A percentile compares a stretch with the other conserved stretches of the same genome.
These are phyloP conservation scores for Elongisporangium anandrum DNA, from an alignment of 352 stramenopile species.

Conservation along the genomic window DNA sequence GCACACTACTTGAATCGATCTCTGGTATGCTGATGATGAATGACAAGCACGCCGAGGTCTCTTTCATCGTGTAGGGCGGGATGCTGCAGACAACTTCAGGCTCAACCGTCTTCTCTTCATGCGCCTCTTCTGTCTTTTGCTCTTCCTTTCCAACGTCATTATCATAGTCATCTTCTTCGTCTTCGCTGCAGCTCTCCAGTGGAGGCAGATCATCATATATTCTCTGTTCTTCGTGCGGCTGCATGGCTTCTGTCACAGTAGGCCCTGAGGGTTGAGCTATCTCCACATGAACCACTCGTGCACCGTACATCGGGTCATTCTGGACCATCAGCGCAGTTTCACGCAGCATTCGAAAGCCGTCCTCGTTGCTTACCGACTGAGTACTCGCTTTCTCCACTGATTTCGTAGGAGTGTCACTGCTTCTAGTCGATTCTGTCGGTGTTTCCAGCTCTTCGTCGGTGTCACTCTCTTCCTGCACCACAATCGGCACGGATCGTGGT, in stretches of 20 bases:
- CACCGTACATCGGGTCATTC: constrained; percentile 32
- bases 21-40: constrained; percentile 40
- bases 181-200: constrained; percentile 52
- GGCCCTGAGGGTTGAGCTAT: not conserved
- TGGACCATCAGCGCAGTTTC: constrained; percentile 67
- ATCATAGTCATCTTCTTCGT: constrained; percentile 26
- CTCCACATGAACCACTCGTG: not conserved
- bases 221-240: not conserved
- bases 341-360: constrained; percentile 50
- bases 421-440: too few species aligned
- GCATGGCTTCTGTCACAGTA: not conserved
- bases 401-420: too few species aligned
- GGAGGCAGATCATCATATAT: constrained; percentile 44
- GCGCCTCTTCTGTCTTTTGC: not conserved
- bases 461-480: constrained; percentile 35
- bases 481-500: constrained; percentile 18
- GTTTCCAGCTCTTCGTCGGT: constrained; percentile 18
- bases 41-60: constrained; percentile 39
- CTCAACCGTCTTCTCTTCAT: not conserved
- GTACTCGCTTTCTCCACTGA: constrained; percentile 1
- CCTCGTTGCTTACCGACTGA: constrained; percentile 9
- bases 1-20: constrained; percentile 31
- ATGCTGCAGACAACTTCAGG: constrained; percentile 1
- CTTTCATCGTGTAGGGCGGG: constrained; percentile 34
- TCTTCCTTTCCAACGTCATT: constrained; percentile 7